These are phyloP conservation scores for Crithidia brevicula DNA, from an alignment of 208 protist genomes.

Conservation along the genomic window DNA sequence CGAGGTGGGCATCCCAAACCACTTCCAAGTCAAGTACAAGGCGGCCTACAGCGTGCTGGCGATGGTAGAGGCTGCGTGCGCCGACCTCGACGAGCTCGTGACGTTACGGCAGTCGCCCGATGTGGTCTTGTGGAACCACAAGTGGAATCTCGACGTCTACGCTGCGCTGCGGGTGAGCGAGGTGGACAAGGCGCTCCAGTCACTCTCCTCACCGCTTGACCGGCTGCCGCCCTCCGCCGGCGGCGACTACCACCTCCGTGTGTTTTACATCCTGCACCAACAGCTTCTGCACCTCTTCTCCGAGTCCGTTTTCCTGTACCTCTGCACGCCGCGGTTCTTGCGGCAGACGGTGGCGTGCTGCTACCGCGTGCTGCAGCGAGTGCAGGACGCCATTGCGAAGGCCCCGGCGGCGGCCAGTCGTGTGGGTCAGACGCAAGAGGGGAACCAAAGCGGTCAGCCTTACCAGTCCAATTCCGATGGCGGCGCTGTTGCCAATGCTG, in stretches of 20 bases:
- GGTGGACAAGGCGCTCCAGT: constrained; percentile 45
- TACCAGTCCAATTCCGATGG: background rate
- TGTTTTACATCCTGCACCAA: constrained; percentile 33
- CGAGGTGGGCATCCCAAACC: constrained; percentile 72
- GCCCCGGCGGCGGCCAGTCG: background rate
- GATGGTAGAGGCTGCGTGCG: constrained; percentile 60
- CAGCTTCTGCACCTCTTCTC: constrained; percentile 39
- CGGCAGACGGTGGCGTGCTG: constrained; percentile 30
- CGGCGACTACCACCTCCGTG: constrained; percentile 22
- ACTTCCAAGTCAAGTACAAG: constrained; percentile 76
- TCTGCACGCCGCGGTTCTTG: constrained; percentile 33
- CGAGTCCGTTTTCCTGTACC: constrained; percentile 20
- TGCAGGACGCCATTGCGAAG: constrained; percentile 20
- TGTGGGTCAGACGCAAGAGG: too few relatives aligned
- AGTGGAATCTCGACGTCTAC: constrained; percentile 93
- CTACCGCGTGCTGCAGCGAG: constrained; percentile 30
- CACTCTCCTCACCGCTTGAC: constrained; percentile 28
- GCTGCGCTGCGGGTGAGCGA: constrained; percentile 63
- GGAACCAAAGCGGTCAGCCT: background rate
- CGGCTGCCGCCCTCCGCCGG: constrained; percentile 15
- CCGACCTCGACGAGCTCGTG: constrained; percentile 57
- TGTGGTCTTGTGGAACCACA: constrained; percentile 78
- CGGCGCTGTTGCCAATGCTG: background rate
- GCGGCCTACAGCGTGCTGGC: constrained; percentile 67
- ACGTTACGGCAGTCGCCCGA: constrained; percentile 65